These are phyloP conservation scores for Globisporangium sylvaticum DNA, from an alignment of 352 stramenopile genomes.

Conservation along the genomic window DNA sequence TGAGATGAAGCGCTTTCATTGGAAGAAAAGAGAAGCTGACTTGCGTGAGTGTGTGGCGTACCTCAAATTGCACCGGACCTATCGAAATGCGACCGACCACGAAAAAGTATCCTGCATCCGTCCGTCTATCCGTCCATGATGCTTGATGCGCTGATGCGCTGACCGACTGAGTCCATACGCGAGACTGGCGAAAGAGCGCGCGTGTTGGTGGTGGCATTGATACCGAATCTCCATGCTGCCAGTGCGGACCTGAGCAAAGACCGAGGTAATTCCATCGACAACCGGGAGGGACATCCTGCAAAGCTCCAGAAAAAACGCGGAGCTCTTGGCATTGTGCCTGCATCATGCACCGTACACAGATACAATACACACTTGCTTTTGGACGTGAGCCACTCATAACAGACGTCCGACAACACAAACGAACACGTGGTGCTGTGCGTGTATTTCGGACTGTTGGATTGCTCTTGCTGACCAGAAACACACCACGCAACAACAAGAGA, in stretches of 20 bases:
- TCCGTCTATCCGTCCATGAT: neutral
- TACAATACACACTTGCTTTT: neutral
- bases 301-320: too few species aligned
- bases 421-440: neutral
- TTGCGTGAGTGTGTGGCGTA: neutral
- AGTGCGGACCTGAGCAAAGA: neutral
- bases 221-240: neutral
- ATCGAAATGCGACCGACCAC: neutral
- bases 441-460: neutral
- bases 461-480: neutral
- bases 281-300: too few species aligned
- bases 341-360: too few species aligned
- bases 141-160: neutral
- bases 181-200: too few species aligned
- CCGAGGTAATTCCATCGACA: too few species aligned
- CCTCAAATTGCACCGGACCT: neutral
- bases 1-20: neutral
- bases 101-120: neutral
- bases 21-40: neutral
- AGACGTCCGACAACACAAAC: neutral
- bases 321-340: too few species aligned
- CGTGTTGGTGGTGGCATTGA: neutral
- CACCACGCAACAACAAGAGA: neutral
- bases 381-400: neutral
- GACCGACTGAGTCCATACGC: neutral